Conservation (phyloP, 2,329 filamentous ascomycete species). For the Leptographium galeiforme region DNA sequence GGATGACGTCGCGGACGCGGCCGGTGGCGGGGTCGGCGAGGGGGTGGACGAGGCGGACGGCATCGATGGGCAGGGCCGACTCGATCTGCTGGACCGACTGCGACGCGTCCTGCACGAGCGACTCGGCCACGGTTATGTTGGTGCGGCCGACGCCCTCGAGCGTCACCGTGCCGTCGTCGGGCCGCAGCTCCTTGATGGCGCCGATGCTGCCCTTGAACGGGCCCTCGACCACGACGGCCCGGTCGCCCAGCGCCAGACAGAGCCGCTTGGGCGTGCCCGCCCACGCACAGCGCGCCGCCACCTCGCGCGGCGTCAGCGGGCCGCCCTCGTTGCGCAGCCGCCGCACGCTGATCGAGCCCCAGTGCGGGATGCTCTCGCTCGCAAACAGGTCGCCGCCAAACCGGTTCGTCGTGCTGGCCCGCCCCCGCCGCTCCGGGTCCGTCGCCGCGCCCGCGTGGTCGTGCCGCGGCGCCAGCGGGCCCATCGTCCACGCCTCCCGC, state of each 20-base stretch:
- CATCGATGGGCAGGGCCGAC: constrained; percentile 49
- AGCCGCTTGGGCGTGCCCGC: constrained; percentile 42
- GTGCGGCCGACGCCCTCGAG: constrained; percentile 44
- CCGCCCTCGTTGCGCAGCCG: constrained; percentile 6
- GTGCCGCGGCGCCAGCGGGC: constrained; percentile 63
- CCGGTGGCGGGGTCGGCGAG: constrained; percentile 54
- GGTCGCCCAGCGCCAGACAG: constrained; percentile 55
- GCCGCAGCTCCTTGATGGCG: constrained; percentile 44
- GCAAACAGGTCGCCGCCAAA: constrained; percentile 10
- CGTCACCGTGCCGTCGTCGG: constrained; percentile 40
- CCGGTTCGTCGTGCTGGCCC: not conserved
- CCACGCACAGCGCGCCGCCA: constrained; percentile 36
- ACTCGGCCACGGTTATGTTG: constrained; percentile 26
- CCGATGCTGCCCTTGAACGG: constrained; percentile 76
- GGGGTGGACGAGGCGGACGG: constrained; percentile 71
- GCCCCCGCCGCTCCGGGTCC: constrained; percentile 9
- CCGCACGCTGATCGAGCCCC: constrained; percentile 10
- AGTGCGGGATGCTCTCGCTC: constrained; percentile 7
- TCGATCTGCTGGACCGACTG: constrained; percentile 31
- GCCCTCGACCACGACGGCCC: constrained; percentile 70
- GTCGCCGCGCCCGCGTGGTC: constrained; percentile 26
- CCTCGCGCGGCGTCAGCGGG: constrained; percentile 15
- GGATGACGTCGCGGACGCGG: constrained; percentile 57
- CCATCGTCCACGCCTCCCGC: constrained; percentile 66
- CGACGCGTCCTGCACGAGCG: constrained; percentile 21